Evolutionary conservation across 179 eudicot species (phyloP), one percentile per base, ranked within the genome.

Genomic region (Beta corolliflora): DNA sequence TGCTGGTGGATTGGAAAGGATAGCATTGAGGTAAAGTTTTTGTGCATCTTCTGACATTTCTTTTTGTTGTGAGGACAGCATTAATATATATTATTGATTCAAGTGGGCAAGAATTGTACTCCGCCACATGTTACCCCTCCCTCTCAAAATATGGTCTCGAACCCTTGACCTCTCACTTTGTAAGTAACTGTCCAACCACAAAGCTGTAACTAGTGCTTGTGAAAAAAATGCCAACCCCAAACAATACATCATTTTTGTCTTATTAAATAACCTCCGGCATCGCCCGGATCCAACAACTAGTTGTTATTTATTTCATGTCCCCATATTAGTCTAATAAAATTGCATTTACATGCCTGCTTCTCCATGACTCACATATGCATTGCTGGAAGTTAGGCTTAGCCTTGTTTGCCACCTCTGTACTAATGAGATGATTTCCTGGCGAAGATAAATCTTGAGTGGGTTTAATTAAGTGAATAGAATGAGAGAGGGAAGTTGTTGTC

Each of bases 1-100:
- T 97, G 97, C 89, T 94, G 88, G 88, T 97, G 99, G 99, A 90
- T 93, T 79, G 99, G 99, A 61, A 94, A 91, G 83, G 98, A 97
- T 87, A 97, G 97, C 85, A 85, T 90, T 81, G 93, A 97, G 97
- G 99, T 97, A 88, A 82, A 81, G 60, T 71, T 55, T 58, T 14
- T 60, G 19, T 60, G 44, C 45, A 31, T 60, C n/a, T 63, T 54
- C 64, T 23, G 41, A 48, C 77, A 70, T 50, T 25, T 31, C 63
- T 48, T 36, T 36, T 36, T 36, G 41, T 36, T 36, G 41, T 36
- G 41, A 36, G 41, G 41, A 36, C 1, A 36, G 41, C 41, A 36
- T 36, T 2, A 1, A 36, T 36, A 36, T 36, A 25, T 25, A 25
- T 25, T 25, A 25, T 25, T 25, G 0, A 25, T 25, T 25, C 29